Base-by-base conservation (phyloP, 257 asterid genomes). In the Marsdenia floribunda region DNA sequence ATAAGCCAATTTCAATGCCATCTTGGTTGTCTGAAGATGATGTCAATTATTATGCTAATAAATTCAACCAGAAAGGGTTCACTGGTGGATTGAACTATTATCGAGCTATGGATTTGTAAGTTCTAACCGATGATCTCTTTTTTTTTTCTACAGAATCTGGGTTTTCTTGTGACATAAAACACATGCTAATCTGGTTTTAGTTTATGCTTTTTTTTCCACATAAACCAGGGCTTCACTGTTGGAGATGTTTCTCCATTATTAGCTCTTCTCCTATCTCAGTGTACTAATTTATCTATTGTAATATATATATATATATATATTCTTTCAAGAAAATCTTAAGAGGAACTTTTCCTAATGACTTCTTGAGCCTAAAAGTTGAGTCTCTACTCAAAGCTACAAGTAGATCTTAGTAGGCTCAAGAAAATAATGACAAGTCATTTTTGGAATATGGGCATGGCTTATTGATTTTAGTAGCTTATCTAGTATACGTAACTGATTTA, bases 61-160 rank as follows among this genome's bases (percentile, higher is more conserved):
- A 94, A 65, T 94, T 85, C 80, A 68, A 81, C 79, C 84, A 86
- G 78, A 83, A 44, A 65, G 98, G 97, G 69, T 94, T 94, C 86
- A 91, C 97, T 0, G 98, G 98, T 68, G 96, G 95, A 78, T 83
- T 94, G 82, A 94, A 94, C 85, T 91, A 90, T 83, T 94, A 92
- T 83, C 90, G 98, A 82, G 97, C 81, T 12, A 70, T 93, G 87
- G 92, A 93, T 82, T 77, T 93, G 97, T 93, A 87, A 89, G 97
- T 75, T 81, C 52, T 38, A 38, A 18, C 35, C 7, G 0, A 65
- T 64, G 29, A n/a, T 53, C 66, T 13, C 11, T 24, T 53, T 65
- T 13, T 11, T 24, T 35, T 60, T 22, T 37, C 35, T 5, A 2
- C 21, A 69, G 47, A n/a, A 40, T 33, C 22, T 19, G 5, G 3